Evolutionary conservation across 257 asterid species (phyloP).

Genomic region (Euphrasia confusa): DNA sequence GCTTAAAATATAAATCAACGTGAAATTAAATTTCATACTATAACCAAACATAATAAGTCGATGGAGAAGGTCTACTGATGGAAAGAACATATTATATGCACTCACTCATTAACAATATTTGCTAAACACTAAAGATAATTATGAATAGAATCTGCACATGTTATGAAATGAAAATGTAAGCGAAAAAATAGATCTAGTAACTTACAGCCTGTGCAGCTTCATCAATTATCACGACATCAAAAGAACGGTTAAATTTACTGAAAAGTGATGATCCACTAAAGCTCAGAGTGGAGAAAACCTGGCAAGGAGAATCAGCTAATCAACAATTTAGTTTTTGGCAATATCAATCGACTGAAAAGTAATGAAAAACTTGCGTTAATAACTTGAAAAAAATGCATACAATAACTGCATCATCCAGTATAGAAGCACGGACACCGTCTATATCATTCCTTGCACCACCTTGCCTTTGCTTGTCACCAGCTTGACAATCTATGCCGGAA

Average conservation of each 20-base stretch:
- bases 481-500: slow-evolving; percentile 58
- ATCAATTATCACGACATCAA: slow-evolving; percentile 95
- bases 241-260: slow-evolving; percentile 77
- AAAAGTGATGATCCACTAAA: slow-evolving; percentile 82
- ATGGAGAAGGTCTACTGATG: slow-evolving; percentile 1
- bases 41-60: neutral
- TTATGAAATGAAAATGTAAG: slow-evolving; percentile 1
- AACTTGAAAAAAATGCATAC: slow-evolving; percentile 38
- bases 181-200: slow-evolving; percentile 15
- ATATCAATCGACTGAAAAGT: slow-evolving; percentile 22
- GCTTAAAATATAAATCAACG: slow-evolving; percentile 7
- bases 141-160: neutral
- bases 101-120: neutral
- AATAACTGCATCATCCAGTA: slow-evolving; percentile 89
- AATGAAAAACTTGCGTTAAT: slow-evolving; percentile 10
- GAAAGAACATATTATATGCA: neutral
- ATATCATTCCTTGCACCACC: slow-evolving; percentile 67
- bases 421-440: slow-evolving; percentile 81
- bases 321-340: slow-evolving; percentile 17
- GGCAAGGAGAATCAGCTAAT: slow-evolving; percentile 32
- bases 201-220: slow-evolving; percentile 99
- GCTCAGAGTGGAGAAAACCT: slow-evolving; percentile 98
- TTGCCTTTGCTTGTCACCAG: slow-evolving; percentile 86
- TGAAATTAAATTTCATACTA: neutral
- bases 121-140: neutral